Conservation (phyloP, 352 stramenopile species). For the Globisporangium abappressorium region DNA sequence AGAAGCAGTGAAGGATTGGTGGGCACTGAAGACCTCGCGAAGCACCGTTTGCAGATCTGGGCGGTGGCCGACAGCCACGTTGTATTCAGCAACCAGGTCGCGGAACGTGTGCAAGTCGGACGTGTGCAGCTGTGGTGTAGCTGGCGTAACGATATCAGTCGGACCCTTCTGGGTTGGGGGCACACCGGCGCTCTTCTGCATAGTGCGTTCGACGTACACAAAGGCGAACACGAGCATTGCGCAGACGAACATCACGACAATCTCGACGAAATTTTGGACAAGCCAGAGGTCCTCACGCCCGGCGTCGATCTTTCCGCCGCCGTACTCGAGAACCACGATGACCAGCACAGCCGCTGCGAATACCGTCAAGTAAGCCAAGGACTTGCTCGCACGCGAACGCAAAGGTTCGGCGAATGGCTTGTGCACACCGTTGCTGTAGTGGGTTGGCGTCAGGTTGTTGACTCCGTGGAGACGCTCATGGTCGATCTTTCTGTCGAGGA, state of each 20-base stretch:
- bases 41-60: conserved; percentile 32
- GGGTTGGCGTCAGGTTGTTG: conserved; percentile 2
- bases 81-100: conserved; percentile 31
- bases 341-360: not conserved
- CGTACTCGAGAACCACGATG: conserved; percentile 18
- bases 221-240: conserved; percentile 1
- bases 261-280: conserved; percentile 23
- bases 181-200: not conserved
- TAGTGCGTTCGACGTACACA: not conserved
- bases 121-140: not conserved
- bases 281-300: conserved; percentile 16
- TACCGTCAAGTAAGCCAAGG: not conserved
- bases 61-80: conserved; percentile 24
- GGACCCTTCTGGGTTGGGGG: not conserved
- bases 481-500: conserved; percentile 18
- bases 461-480: conserved; percentile 8
- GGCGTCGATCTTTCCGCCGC: conserved; percentile 15
- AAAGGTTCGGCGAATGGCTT: conserved; percentile 18
- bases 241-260: not conserved
- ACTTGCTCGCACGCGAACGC: conserved; percentile 6
- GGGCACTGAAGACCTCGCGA: conserved; percentile 19
- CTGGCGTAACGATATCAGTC: not conserved
- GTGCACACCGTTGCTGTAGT: not conserved
- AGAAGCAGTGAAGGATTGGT: conserved; percentile 11
- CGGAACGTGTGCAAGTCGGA: conserved; percentile 18